Evolutionary conservation across 768 basidiomycete genomes (phyloP), one percentile per base, ranked within the genome.

Genomic region (Leccinum incarnatum): DNA sequence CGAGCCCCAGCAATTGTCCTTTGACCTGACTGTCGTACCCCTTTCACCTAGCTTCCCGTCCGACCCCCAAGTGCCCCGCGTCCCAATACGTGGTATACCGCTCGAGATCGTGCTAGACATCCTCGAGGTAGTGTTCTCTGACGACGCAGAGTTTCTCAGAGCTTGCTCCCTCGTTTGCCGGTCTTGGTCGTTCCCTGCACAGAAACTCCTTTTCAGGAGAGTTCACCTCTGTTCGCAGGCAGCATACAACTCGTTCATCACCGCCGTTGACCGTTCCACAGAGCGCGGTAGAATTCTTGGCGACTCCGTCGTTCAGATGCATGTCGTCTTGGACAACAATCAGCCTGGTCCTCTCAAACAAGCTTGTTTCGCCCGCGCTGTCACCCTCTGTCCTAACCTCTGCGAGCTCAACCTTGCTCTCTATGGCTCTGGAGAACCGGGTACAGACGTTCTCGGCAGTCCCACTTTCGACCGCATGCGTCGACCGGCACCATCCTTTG

Each of bases 141-240:
- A 77, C 51, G 72, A 76, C 34, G 67, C 72, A 42, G 63, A 70
- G 12, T 75, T 88, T 19, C 77, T 90, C 51, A 71, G 68, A 53
- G 70, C 78, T 50, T 87, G 82, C 65, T 75, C 87, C 3, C 79
- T 90, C 51, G 86, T 91, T 23, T 89, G 82, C 78, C 79, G 75
- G 69, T 76, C 80, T 25, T 91, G 89, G 88, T 82, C 86, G 1
- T 63, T 72, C n/a, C 75, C 79, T 29, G 79, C 85, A 0, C 89
- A 91, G 71, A 82, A 79, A 57, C 78, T 88, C 17, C 76, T 90
- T 50, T 91, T 89, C 72, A 76, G 77, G 56, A 73, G 76, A 49
- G 81, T 88, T 56, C 75, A 74, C 30, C 79, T 91, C 48, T 75
- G 77, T 52, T 83, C 81, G 37, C 80, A 82, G 63, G 68, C 73